Evolutionary conservation across 352 stramenopile species (phyloP), one percentile per base, ranked within the genome.

Genomic region (Globisporangium echinulatum): DNA sequence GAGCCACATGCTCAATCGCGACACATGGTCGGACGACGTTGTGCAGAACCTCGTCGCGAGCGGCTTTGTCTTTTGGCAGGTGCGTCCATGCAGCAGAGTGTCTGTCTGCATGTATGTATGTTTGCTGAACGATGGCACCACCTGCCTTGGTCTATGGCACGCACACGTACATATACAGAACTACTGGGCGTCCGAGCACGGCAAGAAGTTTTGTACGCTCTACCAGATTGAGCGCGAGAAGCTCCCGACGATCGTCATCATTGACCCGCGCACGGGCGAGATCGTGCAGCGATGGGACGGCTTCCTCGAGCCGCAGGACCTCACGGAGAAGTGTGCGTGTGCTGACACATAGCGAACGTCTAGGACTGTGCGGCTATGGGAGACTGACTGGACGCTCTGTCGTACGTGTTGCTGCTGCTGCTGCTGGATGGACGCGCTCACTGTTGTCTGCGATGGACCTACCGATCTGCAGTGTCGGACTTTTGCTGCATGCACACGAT

Each of bases 1-100:
- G 6, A 97, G 88, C 75, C 90, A 98, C 77, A 96, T 96, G 63
- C 78, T 98, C 33, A 98, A 98, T 72, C 78, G 94, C 17, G 94
- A 98, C 75, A 96, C 96, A 51, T 98, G 94, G 94, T 81, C 87
- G 56, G 88, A 98, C 70, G 94, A 98, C 64, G 85, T 97, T 2
- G 92, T 95, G 39, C 83, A 98, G 70, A 98, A 97, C 69, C 69
- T 98, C 4, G 85, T 98, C 49, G 79, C 85, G 52, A 96, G 95
- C 59, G 86, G 89, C 15, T 98, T 97, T 69, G 85, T 98, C 38
- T 97, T 98, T 71, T 98, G 94, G 94, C 92, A 94, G 79, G 81
- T 91, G 59, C 19, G 61, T 54, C 40, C 25, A 33, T 33, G 25
- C 25, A 33, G 25, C 25, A 33, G 25, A 33, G 25, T 33, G 25